Evolutionary conservation across 2,329 filamentous ascomycete genomes (phyloP), one percentile per base, ranked within the genome.

Genomic region (Metarhizium album): DNA sequence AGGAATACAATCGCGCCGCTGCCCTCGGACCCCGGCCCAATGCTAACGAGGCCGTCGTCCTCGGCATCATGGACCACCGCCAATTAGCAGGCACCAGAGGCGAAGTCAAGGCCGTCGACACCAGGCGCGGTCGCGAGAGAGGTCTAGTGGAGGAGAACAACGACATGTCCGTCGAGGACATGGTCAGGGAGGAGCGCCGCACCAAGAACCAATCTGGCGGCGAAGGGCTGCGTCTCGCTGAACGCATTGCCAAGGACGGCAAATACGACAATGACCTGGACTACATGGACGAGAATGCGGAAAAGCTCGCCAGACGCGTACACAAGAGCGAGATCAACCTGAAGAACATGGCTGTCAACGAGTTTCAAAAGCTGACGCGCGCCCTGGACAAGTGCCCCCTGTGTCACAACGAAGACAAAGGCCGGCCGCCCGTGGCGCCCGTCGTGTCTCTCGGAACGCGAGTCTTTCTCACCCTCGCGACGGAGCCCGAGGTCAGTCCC

Each of bases 271-370:
- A 94, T 61, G 86, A 95, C 65, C 80, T 98, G 24, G 91, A 98
- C 49, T 98, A 98, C 69, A 86, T 97, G 76, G 91, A 98, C 64
- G 93, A 97, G 59, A 97, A 98, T 62, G 93, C 93, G 16, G 79
- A 82, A 48, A 95, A 91, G 67, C 81, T 98, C 13, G 90, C 91
- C 27, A 85, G 83, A 61, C 83, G 87, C 24, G 86, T 95, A 14
- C 86, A 95, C 63, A 93, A 90, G 65, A 91, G 86, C 38, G 88
- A 95, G 57, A 75, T 88, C 56, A 90, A 89, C 66, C 79, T 98
- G 53, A 90, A 90, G 64, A 95, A 90, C 64, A 79, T 82, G 48
- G 90, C 94, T 3, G 87, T 98, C 55, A 76, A 76, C 60, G 90
- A 97, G 54, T 95, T 91, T 64, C 89, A 95, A 58, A 90, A 88